These are phyloP conservation scores for Neospora caninum DNA, from an alignment of 169 alveolate species.

Conservation along the genomic window DNA sequence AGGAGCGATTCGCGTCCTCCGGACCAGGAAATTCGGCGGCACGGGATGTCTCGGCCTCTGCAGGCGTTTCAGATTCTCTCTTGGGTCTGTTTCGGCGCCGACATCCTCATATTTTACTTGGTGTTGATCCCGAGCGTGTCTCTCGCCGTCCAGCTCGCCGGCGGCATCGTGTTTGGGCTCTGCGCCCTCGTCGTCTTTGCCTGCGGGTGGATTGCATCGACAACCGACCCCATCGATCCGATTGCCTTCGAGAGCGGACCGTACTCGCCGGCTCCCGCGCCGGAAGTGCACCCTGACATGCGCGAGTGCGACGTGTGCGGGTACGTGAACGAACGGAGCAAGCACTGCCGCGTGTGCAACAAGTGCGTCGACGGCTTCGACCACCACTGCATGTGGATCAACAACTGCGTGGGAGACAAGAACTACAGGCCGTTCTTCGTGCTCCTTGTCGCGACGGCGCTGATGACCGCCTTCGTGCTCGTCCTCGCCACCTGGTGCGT, in stretches of 20 bases:
- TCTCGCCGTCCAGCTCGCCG: neutral
- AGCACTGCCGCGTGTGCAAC: slow-evolving; percentile 85
- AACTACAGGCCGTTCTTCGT: slow-evolving; percentile 72
- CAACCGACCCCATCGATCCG: slow-evolving; percentile 63
- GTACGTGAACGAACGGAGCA: slow-evolving; percentile 48
- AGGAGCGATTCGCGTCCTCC: slow-evolving; percentile 58
- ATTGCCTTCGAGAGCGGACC: slow-evolving; percentile 52
- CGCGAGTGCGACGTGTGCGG: slow-evolving; percentile 61
- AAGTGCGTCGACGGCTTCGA: slow-evolving; percentile 84
- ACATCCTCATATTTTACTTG: slow-evolving; percentile 28
- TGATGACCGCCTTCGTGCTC: neutral
- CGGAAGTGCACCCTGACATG: slow-evolving; percentile 25
- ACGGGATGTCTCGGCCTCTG: slow-evolving; percentile 53
- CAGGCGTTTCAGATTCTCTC: slow-evolving; percentile 55
- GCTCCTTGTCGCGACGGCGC: neutral
- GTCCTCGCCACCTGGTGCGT: neutral
- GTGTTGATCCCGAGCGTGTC: slow-evolving; percentile 49
- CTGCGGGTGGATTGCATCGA: slow-evolving; percentile 34
- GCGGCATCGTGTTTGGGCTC: slow-evolving; percentile 33
- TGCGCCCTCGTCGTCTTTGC: neutral
- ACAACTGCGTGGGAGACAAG: slow-evolving; percentile 85
- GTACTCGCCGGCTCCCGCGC: neutral
- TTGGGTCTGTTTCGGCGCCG: slow-evolving; percentile 41
- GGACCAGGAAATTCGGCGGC: slow-evolving; percentile 41
- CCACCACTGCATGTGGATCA: slow-evolving; percentile 92